These are phyloP conservation scores for Penicillium cosmopolitanum DNA, from an alignment of 495 filamentous ascomycete genomes.

Conservation along the genomic window DNA sequence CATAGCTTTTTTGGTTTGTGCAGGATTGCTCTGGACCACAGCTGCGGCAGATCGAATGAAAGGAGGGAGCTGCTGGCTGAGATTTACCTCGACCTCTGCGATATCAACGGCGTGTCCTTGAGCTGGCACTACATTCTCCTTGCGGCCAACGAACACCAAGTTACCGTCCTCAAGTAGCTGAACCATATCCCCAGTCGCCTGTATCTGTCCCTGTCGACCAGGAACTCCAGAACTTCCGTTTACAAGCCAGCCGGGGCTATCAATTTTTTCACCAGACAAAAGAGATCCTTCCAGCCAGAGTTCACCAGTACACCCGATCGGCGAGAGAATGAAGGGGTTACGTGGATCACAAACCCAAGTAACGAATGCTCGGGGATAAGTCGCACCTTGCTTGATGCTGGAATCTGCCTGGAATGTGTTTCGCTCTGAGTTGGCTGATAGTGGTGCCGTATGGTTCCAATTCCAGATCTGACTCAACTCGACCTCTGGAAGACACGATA, in stretches of 20 bases:
- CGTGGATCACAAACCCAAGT: constrained; percentile 41
- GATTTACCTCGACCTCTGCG: constrained; percentile 34
- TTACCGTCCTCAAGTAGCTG: constrained; percentile 33
- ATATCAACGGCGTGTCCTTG: constrained; percentile 43
- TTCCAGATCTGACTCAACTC: constrained; percentile 45
- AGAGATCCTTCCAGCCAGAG: constrained; percentile 36
- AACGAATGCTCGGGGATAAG: constrained; percentile 33
- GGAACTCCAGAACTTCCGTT: constrained; percentile 30
- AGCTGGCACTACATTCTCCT: constrained; percentile 32
- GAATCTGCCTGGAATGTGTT: constrained; percentile 31
- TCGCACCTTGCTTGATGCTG: constrained; percentile 29
- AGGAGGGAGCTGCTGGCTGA: constrained; percentile 32
- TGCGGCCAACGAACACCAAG: constrained; percentile 35
- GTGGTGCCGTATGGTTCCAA: constrained; percentile 40
- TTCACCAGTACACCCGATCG: constrained; percentile 39
- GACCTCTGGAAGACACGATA: constrained; percentile 39
- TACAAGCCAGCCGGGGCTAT: constrained; percentile 40
- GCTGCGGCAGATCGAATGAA: constrained; percentile 29
- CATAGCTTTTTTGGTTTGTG: constrained; percentile 10
- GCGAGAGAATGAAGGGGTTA: constrained; percentile 34
- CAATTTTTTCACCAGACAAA: constrained; percentile 27
- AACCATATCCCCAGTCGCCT: constrained; percentile 40
- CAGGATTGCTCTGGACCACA: constrained; percentile 17
- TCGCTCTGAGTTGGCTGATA: constrained; percentile 28
- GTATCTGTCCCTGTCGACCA: constrained; percentile 34